These are phyloP conservation scores for Cryptosporidium muris DNA, from an alignment of 169 alveolate species.

Conservation along the genomic window DNA sequence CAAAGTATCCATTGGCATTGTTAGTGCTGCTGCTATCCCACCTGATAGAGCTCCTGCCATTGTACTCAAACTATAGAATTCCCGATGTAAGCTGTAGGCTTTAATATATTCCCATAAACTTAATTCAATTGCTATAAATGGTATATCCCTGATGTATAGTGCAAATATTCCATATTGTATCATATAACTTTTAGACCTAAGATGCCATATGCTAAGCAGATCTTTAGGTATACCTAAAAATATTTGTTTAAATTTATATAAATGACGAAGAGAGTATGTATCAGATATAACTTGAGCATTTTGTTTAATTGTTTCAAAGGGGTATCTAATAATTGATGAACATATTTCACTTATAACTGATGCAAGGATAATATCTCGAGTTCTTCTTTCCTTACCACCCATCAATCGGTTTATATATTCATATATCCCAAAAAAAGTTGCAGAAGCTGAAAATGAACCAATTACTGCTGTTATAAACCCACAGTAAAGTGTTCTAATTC, in stretches of 20 bases:
- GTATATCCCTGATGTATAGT: neutral
- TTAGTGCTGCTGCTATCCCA: neutral
- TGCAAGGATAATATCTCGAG: too few species aligned
- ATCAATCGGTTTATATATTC: neutral
- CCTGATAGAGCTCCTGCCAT: neutral
- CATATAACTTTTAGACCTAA: too few species aligned
- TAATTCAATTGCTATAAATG: neutral
- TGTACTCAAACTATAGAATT: neutral
- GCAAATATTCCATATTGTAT: too few species aligned
- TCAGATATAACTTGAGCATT: neutral
- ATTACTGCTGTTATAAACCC: neutral
- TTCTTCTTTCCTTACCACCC: too few species aligned
- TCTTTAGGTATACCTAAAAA: too few species aligned
- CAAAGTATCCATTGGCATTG: neutral
- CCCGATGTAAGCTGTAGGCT: too few species aligned
- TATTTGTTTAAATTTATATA: neutral
- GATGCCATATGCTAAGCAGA: too few species aligned
- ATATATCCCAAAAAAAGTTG: neutral
- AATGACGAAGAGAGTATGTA: neutral
- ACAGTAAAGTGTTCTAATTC: neutral
- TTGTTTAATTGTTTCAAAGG: neutral
- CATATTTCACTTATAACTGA: neutral
- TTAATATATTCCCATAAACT: neutral
- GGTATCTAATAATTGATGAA: neutral
- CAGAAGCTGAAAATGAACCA: neutral